Base-by-base conservation (phyloP, 2,329 filamentous ascomycete species). In the Lachnellula subtilissima region DNA sequence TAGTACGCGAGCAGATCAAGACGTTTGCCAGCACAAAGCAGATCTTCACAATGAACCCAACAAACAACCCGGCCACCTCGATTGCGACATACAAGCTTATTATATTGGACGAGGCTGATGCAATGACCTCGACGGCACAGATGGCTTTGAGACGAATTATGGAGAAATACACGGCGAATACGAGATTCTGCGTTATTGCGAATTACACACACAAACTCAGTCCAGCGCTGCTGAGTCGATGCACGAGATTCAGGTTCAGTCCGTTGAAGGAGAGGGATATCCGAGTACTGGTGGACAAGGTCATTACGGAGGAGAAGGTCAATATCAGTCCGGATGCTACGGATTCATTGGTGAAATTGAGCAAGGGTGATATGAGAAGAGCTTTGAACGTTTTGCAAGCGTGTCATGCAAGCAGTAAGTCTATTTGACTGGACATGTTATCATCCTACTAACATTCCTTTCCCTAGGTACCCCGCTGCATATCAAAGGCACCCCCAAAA, bases 91-190 rank as follows among this genome's bases (percentile, higher is more conserved):
- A 88, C 78, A 99, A 99, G 77, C 84, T 99, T 64, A 97, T 99
- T 70, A 90, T 99, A 54, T 83, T 99, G 4, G 94, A 99, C 72
- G 94, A 99, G 77, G 94, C 94, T n/a, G 94, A 99, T 72, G 94
- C 94, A 53, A 99, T 99, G 94, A 99, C 94, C n/a, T 88, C 90
- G 53, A 95, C 93, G 0, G 94, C 94, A 5, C 94, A 99, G 74
- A 99, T 99, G 93, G 94, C 94, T 0, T 78, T 99, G 54, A 84
- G 94, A 60, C 81, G 94, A 48, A 97, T 99, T 69, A 99, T 99
- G 94, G 94, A 99, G 71, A 96, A 96, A 75, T 99, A 99, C 76
- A 99, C 94, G 0, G 89, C 89, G 58, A 99, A 99, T 75, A 97
- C 94, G 2, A 82, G 94, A 52, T 99, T 99, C 76, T 97, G 93